phyloP scores from a whole-genome alignment of 1,139 yeast genomes.

The Saccharomyces hybrid region DNA sequence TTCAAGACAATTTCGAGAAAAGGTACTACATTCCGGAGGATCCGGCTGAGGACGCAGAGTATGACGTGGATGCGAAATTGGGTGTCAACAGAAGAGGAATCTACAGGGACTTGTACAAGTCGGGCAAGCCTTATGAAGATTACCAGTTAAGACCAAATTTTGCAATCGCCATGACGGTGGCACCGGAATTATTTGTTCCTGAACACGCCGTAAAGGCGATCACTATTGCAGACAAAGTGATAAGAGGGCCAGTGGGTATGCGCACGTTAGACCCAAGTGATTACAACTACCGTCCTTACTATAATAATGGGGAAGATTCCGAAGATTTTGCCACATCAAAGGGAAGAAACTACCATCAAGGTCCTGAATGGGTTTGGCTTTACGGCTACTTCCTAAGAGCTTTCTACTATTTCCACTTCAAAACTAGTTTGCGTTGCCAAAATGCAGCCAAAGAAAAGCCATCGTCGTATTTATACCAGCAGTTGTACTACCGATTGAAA shows the following conservation, averaged over 20 bases:
- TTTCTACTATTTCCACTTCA: constrained; percentile 46
- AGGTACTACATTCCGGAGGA: constrained; percentile 68
- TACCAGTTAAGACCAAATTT: constrained; percentile 90
- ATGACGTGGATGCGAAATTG: constrained; percentile 53
- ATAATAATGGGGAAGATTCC: constrained; percentile 70
- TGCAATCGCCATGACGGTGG: constrained; percentile 85
- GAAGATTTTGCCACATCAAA: constrained; percentile 87
- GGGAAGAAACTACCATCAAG: constrained; percentile 96
- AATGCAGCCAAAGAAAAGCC: constrained; percentile 33
- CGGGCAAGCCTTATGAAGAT: constrained; percentile 88
- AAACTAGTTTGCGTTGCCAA: constrained; percentile 29
- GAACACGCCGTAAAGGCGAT: constrained; percentile 58
- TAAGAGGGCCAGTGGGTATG: constrained; percentile 91
- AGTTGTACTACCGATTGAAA: constrained; percentile 48
- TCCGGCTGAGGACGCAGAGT: constrained; percentile 47
- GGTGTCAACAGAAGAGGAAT: constrained; percentile 81
- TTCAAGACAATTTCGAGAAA: constrained; percentile 69
- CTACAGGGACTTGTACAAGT: constrained; percentile 73
- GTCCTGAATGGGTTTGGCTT: constrained; percentile 98
- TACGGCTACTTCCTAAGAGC: constrained; percentile 85
- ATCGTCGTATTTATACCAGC: constrained; percentile 37
- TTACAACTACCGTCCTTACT: constrained; percentile 84
- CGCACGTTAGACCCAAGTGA: constrained; percentile 88
- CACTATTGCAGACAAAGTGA: constrained; percentile 56
- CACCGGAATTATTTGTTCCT: constrained; percentile 79